phyloP scores from a whole-genome alignment of 176 grass and related monocot genomes.

The Paspalum vaginatum region DNA sequence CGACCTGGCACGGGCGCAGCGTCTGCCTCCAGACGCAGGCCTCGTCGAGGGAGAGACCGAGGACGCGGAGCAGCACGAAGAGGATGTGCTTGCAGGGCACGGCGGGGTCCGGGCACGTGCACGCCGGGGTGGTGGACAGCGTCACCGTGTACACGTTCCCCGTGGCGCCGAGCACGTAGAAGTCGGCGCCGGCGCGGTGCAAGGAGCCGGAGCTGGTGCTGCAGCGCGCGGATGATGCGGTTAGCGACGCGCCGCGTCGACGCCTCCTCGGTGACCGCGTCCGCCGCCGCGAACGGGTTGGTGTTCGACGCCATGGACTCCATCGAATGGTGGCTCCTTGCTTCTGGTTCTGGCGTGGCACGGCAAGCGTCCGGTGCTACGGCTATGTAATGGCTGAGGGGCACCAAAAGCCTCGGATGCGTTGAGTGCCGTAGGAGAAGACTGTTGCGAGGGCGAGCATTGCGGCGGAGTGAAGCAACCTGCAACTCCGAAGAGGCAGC shows the following conservation, averaged over 20 bases:
- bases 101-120: slow-evolving; percentile 83
- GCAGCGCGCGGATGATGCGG: slow-evolving; percentile 75
- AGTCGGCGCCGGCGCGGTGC: slow-evolving; percentile 61
- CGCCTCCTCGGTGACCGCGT: slow-evolving; percentile 32
- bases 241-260: slow-evolving; percentile 50
- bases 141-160: slow-evolving; percentile 92
- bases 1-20: slow-evolving; percentile 74
- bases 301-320: slow-evolving; percentile 6
- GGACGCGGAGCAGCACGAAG: slow-evolving; percentile 91
- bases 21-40: slow-evolving; percentile 80
- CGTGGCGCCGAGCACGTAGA: slow-evolving; percentile 82
- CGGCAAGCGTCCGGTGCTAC: neutral
- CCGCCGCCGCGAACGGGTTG: neutral
- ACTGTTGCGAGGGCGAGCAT: neutral
- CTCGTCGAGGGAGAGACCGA: slow-evolving; percentile 77
- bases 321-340: neutral
- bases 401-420: slow-evolving; percentile 14
- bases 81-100: slow-evolving; percentile 95
- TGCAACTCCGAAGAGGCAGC: neutral
- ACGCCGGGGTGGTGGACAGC: slow-evolving; percentile 56
- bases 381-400: slow-evolving; percentile 30
- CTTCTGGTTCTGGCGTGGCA: neutral
- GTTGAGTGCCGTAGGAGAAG: slow-evolving; percentile 57
- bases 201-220: slow-evolving; percentile 71
- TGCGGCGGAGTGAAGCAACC: slow-evolving; percentile 45